These are phyloP conservation scores for Mucor lusitanicus DNA, from an alignment of 371 early-diverging fungal genomes.

Conservation along the genomic window DNA sequence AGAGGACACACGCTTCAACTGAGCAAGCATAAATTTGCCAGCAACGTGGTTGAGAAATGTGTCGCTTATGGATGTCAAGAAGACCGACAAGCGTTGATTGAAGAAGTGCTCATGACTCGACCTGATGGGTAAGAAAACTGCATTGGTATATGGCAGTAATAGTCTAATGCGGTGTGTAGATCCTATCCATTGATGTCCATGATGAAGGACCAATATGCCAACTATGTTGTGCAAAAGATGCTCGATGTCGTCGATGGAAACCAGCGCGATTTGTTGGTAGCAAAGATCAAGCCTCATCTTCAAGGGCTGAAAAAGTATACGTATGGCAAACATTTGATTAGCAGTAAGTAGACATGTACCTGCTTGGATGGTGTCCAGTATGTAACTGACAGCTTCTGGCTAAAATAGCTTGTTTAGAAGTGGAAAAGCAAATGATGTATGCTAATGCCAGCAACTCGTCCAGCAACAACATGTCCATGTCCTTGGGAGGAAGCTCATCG, in stretches of 20 bases:
- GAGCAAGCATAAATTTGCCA: constrained; percentile 99
- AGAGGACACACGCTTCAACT: constrained; percentile 86
- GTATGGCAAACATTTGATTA: constrained; percentile 95
- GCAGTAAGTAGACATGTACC: constrained; percentile 47
- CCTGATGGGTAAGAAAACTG: constrained; percentile 69
- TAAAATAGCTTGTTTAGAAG: constrained; percentile 24
- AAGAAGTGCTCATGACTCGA: constrained; percentile 80
- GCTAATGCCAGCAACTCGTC: neutral
- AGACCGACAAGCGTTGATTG: constrained; percentile 83
- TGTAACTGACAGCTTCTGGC: neutral
- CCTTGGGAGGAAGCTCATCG: neutral
- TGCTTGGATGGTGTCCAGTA: too few species aligned
- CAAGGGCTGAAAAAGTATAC: constrained; percentile 92
- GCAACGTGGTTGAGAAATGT: constrained; percentile 98
- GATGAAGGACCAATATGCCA: constrained; percentile 99
- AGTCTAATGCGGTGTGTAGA: too few species aligned
- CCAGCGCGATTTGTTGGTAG: constrained; percentile 82
- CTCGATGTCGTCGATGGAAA: constrained; percentile 93
- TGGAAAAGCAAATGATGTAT: constrained; percentile 31
- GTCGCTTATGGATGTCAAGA: constrained; percentile 75
- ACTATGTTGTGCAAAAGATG: constrained; percentile 99
- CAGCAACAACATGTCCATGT: neutral
- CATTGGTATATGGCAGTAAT: too few species aligned
- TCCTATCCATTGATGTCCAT: constrained; percentile 84
- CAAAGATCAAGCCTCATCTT: constrained; percentile 89